Conservation (phyloP, 257 asterid species). For the Solanum chilense region DNA sequence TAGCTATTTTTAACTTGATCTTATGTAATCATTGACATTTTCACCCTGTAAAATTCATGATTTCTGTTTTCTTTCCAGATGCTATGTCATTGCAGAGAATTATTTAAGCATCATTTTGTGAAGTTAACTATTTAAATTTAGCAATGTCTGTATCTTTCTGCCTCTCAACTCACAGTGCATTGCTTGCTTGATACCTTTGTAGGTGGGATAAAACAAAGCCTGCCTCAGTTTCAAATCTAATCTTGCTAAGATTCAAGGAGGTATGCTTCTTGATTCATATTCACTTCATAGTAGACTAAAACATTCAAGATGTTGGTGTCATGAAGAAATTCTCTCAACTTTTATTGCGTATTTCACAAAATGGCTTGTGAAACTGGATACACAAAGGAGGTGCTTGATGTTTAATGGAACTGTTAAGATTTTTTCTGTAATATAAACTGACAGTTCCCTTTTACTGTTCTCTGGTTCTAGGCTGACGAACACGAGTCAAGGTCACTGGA, state of each 20-base stretch:
- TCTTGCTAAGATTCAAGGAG: slow-evolving; percentile 84
- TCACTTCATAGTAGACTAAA: not conserved
- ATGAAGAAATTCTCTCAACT: not conserved
- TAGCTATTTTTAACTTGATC: not conserved
- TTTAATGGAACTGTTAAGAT: not conserved
- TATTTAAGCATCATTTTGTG: not conserved
- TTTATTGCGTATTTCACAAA: not conserved
- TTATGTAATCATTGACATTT: not conserved
- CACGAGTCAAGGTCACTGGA: slow-evolving; percentile 79
- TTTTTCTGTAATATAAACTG: not conserved
- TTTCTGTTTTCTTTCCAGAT: not conserved
- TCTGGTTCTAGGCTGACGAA: slow-evolving; percentile 62
- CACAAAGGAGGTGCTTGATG: not conserved
- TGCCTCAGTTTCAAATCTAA: slow-evolving; percentile 70
- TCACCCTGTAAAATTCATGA: not conserved
- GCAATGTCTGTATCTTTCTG: not conserved
- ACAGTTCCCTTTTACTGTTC: not conserved
- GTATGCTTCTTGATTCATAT: slow-evolving; percentile 18
- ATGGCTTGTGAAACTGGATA: not conserved
- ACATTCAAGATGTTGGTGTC: not conserved
- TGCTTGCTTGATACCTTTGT: slow-evolving; percentile 10
- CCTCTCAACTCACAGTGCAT: slow-evolving; percentile 1
- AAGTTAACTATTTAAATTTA: not conserved
- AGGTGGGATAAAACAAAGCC: slow-evolving; percentile 86
- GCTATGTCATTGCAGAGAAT: not conserved